Conservation (phyloP, 768 basidiomycete species). For the Phylloporus scabripes region DNA sequence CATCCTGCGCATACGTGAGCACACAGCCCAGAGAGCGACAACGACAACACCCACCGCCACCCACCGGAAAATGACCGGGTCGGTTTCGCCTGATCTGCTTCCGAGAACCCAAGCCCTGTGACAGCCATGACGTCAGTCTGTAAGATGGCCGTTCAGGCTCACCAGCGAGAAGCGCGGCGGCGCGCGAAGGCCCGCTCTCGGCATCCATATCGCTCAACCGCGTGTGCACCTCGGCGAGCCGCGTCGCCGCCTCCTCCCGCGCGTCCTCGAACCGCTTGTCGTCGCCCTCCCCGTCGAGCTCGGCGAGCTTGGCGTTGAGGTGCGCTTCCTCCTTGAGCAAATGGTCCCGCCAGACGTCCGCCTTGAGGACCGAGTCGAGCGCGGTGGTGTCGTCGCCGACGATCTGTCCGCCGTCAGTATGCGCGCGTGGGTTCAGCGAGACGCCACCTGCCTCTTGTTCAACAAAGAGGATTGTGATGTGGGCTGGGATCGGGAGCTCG, state of each 20-base stretch:
- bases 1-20: slow-evolving; percentile 54
- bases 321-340: slow-evolving; percentile 77
- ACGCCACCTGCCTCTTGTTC: slow-evolving; percentile 78
- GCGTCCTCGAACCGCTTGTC: slow-evolving; percentile 80
- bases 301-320: slow-evolving; percentile 63
- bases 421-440: background rate
- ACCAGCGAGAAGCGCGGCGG: slow-evolving; percentile 86
- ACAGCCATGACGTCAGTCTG: background rate
- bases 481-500: slow-evolving; percentile 87
- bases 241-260: slow-evolving; percentile 74
- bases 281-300: slow-evolving; percentile 68
- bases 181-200: slow-evolving; percentile 92
- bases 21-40: background rate
- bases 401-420: slow-evolving; percentile 44
- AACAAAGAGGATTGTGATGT: slow-evolving; percentile 96
- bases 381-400: slow-evolving; percentile 91
- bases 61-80: slow-evolving; percentile 92
- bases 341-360: slow-evolving; percentile 98
- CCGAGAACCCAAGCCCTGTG: slow-evolving; percentile 84
- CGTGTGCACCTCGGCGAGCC: slow-evolving; percentile 85
- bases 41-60: slow-evolving; percentile 61
- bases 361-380: slow-evolving; percentile 93
- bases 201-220: slow-evolving; percentile 97
- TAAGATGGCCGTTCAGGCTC: slow-evolving; percentile 3
- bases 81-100: slow-evolving; percentile 76